phyloP scores from a whole-genome alignment of 257 asterid genomes.

The Solanum ossicruentum region DNA sequence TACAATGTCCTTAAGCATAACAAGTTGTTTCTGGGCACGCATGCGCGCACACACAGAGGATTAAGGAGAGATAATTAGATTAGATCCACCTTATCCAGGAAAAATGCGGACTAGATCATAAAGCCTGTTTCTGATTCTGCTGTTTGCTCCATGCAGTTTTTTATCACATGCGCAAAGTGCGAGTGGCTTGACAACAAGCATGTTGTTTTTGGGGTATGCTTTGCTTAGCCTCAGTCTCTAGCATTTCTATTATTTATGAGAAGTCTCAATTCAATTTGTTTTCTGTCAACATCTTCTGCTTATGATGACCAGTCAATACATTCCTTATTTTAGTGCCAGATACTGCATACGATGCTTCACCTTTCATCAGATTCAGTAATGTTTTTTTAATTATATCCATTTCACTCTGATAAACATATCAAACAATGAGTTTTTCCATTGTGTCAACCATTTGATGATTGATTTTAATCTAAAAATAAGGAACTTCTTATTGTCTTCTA shows the following conservation, averaged over 20 bases:
- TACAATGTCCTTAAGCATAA: background rate
- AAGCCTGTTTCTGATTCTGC: background rate
- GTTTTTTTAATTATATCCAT: background rate
- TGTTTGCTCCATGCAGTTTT: conserved; percentile 46
- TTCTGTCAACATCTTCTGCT: background rate
- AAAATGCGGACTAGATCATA: background rate
- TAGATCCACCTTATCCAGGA: background rate
- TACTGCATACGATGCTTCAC: background rate
- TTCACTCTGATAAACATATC: background rate
- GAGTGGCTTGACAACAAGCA: conserved; percentile 99
- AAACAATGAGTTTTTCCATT: background rate
- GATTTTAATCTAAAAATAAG: background rate
- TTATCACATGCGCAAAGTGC: conserved; percentile 82
- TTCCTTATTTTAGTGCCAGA: background rate
- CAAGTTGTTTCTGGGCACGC: background rate
- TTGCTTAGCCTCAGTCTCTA: background rate
- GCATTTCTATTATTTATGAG: background rate
- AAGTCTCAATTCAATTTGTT: background rate
- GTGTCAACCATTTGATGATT: background rate
- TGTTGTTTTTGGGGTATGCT: conserved; percentile 88
- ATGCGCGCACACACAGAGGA: background rate
- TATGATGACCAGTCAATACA: background rate
- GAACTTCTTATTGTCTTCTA: background rate
- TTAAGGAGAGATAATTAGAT: background rate
- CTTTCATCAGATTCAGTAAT: background rate